Conservation (phyloP, 371 early-diverging fungal genomes). For the Saksenaea oblongispora region DNA sequence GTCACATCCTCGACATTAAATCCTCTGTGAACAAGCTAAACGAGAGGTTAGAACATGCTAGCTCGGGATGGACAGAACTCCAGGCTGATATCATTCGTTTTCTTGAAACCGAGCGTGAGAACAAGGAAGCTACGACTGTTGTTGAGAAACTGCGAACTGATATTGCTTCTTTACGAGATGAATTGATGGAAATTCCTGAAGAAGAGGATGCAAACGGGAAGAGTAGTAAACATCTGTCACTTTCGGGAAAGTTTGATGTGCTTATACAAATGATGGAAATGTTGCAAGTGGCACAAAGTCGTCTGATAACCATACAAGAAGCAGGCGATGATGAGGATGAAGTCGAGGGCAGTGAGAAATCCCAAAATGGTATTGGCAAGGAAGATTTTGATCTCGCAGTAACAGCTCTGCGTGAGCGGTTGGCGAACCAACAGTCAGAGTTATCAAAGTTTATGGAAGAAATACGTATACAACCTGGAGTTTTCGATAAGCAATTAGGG, state of each 20-base stretch:
- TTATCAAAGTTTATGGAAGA: not conserved
- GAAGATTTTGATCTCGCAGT: slow-evolving; percentile 6
- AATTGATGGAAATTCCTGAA: slow-evolving; percentile 8
- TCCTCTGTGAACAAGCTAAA: slow-evolving; percentile 23
- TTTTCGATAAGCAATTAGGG: not conserved
- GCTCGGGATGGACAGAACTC: slow-evolving; percentile 31
- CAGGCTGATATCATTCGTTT: slow-evolving; percentile 35
- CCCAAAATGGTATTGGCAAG: slow-evolving; percentile 9
- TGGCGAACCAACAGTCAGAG: not conserved
- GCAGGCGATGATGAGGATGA: slow-evolving; percentile 16
- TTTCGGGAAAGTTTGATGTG: slow-evolving; percentile 39
- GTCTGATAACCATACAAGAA: slow-evolving; percentile 15
- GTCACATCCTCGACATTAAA: slow-evolving; percentile 34
- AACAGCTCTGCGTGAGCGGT: not conserved
- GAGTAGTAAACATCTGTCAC: slow-evolving; percentile 16
- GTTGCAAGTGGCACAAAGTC: slow-evolving; percentile 34
- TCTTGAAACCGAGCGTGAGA: slow-evolving; percentile 19
- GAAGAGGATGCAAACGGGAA: not conserved
- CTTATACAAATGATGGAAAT: slow-evolving; percentile 42
- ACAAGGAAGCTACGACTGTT: slow-evolving; percentile 10
- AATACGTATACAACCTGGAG: not conserved
- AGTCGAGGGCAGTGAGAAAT: slow-evolving; percentile 2
- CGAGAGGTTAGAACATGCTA: slow-evolving; percentile 32
- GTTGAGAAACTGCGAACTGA: slow-evolving; percentile 19
- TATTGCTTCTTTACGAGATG: slow-evolving; percentile 23